Base-by-base conservation (phyloP, 1,284 basidiomycete species). In the Heterobasidion occidentale region DNA sequence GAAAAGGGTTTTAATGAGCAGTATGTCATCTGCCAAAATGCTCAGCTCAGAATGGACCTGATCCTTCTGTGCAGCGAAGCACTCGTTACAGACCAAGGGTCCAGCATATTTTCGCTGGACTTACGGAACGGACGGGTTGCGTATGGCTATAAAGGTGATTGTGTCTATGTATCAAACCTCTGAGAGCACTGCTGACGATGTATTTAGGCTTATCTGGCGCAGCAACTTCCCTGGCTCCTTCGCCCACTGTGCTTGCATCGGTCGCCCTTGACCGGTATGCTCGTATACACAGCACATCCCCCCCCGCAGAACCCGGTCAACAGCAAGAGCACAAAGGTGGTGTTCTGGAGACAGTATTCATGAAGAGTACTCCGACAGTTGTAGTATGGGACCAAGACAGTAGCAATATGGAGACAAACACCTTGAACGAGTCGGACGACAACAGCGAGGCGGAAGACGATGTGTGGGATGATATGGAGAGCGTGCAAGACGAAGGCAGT, bases 1-100 rank as follows among this genome's bases (percentile, higher is more conserved):
- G 78, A 84, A 63, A 76, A 76, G 35, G 89, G 90, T 7, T 64
- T 74, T 1, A 70, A 73, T 42, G 88, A 90, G 52, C 74, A 93
- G 92, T 93, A 64, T 59, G 89, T 75, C 38, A 9, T 33, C 34
- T 8, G 17, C n/a, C 14, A 46, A 8, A 14, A 9, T 5, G 20
- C 45, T 58, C 12, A 34, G 27, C 27, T 27, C 27, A 27, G 27
- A 27, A 27, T 27, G 27, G 27, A 27, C 27, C 27, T 27, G 27
- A 27, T 27, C 27, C 0, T 33, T 45, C 51, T 34, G 50, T 59
- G 2, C 14, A 94, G 92, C 65, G 87, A 94, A 68, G 69, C 83
- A 1, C 93, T 92, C 65, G 77, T 89, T 50, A 77, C 87, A 7
- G 93, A 95, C 68, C 76, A 79, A 56, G 84, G 84, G 5, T 82